Evolutionary conservation across 345 rosid genomes (phyloP), one percentile per base, ranked within the genome.

Genomic region (Eucalyptus marginata): DNA sequence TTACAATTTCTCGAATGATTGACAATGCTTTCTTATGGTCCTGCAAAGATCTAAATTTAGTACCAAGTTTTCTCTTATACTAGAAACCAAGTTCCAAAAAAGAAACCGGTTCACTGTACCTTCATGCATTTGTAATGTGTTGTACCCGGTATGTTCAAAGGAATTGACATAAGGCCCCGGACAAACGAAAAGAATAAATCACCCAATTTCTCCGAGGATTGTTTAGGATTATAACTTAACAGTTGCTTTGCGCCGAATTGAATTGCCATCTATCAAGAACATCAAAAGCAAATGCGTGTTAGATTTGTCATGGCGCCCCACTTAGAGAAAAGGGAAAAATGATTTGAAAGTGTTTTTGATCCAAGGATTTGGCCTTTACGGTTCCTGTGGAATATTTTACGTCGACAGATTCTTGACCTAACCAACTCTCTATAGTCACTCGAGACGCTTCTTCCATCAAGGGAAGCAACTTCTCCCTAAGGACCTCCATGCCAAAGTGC

Each of bases 81-180:
- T 66, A 31, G 36, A 66, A 31, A 15, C 33, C 79, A 66, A 66
- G 79, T 66, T 66, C 5, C 17, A 68, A 68, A 9, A 68, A 6
- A 47, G 24, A n/a, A 24, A 86, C 31, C 15, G 46, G 22, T 8
- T 68, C 13, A 16, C 80, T 43, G 76, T 89, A 92, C 94, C 93
- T 92, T 87, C 79, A 92, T 79, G 89, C 94, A 91, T 62, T 88
- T 91, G 54, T 91, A 87, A 79, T 89, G 90, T 5, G 92, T 59
- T 17, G 94, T 93, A 54, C 94, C 93, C 33, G 92, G 94, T 27
- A 93, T 83, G 52, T 93, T 90, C 52, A 92, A 10, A 16, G 95
- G 94, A 66, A 93, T 88, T 40, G 95, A 90, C 87, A 92, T 36
- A 25, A 90, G 87, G 29, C 90, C 89, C 13, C 25, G 3, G 8